Evolutionary conservation across 768 basidiomycete species (phyloP), one percentile per base, ranked within the genome.

Genomic region (Cystofilobasidium macerans): DNA sequence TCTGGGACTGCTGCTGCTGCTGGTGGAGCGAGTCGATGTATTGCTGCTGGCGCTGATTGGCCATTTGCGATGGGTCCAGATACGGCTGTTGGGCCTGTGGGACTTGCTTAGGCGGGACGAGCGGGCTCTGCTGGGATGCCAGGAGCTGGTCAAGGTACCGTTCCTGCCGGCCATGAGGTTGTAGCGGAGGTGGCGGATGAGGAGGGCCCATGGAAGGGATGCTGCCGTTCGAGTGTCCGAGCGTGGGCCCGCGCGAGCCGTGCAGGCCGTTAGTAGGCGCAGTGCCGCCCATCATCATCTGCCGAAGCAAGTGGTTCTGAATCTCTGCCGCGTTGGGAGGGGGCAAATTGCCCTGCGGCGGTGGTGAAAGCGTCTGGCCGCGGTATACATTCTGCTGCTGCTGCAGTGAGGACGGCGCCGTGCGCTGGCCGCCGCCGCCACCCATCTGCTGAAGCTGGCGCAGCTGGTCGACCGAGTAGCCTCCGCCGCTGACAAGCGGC

Each of bases 301-400:
- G 53, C 42, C 63, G 56, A 20, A 64, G 57, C 40, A 64, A 28
- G 33, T 64, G 53, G 35, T 62, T 62, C 35, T 51, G 45, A 24
- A 53, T 54, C 35, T 56, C 63, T 3, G 30, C 42, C 13, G 54
- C 63, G 57, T 58, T 58, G 43, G 58, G 58, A 20, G 58, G 58
- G 11, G 58, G 58, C 16, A 60, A 40, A 18, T 40, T 18, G 33
- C 58, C 58, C 38, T 16, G 20, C 13, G 58, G 58, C 22, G 58
- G 38, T 22, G 30, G 38, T 22, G 38, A 40, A 26, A 60, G 16
- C 13, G 28, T 18, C 38, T 42, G 38, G 24, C 28, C n/a, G 26
- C 38, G 36, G 38, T 42, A 40, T 7, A 45, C 13, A n/a, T 56
- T 40, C 54, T 57, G 56, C 32, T 57, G 54, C 38, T 57, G 62